Evolutionary conservation across 2,329 filamentous ascomycete species (phyloP).

Genomic region (Aspergillus viridinutans): DNA sequence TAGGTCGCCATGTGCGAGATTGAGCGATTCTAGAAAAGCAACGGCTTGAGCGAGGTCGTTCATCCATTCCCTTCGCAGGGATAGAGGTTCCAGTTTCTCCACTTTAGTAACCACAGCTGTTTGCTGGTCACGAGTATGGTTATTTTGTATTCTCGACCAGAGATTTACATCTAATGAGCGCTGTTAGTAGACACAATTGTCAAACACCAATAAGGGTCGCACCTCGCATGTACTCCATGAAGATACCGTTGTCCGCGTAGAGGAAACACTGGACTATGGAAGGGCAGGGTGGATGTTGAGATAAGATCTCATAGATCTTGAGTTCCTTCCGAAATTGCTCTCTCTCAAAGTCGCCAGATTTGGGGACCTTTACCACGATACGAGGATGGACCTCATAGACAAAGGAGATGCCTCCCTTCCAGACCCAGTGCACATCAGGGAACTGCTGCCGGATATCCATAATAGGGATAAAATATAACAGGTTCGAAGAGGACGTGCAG

Average conservation of each 20-base stretch:
- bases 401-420: slow-evolving; percentile 22
- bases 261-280: slow-evolving; percentile 24
- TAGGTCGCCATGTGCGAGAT: slow-evolving; percentile 30
- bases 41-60: slow-evolving; percentile 28
- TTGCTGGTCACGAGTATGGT: slow-evolving; percentile 16
- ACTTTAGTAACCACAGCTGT: slow-evolving; percentile 19
- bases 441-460: too few species aligned
- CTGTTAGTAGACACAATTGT: slow-evolving; percentile 11
- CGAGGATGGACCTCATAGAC: slow-evolving; percentile 26
- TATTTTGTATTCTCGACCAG: slow-evolving; percentile 19
- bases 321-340: slow-evolving; percentile 23
- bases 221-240: slow-evolving; percentile 29
- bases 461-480: too few species aligned
- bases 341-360: slow-evolving; percentile 20
- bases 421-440: too few species aligned
- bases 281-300: slow-evolving; percentile 16
- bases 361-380: slow-evolving; percentile 27
- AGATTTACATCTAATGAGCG: slow-evolving; percentile 16
- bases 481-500: too few species aligned
- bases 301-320: slow-evolving; percentile 22
- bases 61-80: slow-evolving; percentile 28
- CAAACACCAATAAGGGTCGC: slow-evolving; percentile 1
- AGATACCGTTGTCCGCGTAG: slow-evolving; percentile 19
- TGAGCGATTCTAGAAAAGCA: slow-evolving; percentile 29
- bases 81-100: slow-evolving; percentile 25